Base-by-base conservation (phyloP, 192 early-diverging fungal genomes). In the Entomortierella lignicola region DNA sequence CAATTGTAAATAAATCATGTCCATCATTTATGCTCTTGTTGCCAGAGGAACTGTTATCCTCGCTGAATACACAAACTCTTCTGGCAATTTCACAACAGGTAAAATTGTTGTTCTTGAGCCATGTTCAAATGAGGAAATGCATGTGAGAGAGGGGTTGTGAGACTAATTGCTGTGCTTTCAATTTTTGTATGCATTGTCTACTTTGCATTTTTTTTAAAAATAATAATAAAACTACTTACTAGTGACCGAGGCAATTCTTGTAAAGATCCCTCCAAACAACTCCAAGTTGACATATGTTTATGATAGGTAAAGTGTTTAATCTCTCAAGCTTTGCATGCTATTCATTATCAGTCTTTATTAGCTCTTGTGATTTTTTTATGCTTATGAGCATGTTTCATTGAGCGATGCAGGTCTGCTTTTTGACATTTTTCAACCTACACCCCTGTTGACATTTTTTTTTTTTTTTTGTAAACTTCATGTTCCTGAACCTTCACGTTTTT, bases 231-330 rank as follows among this genome's bases (percentile, higher is more conserved):
- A n/a, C n/a, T n/a, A n/a, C n/a, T n/a, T n/a, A 39, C 21, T 72
- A 86, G 90, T 95, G 53, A 94, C 92, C 23, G 92, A 95, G 68
- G 92, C 91, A 27, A 96, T 98, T 63, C 86, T 96, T 17, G 93
- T 92, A 58, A 94, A 95, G 73, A 94, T 98, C 39, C 94, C 95
- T 8, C 91, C 94, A 31, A 94, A 93, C 77, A 92, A 97, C 82
- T 93, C 93, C 32, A 95, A 96, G 72, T 83, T 97, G 54, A 95
- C 96, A 5, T 97, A 95, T 72, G 93, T 95, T 29, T 96, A 96
- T 77, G 96, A 97, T 84, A 75, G 89, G 89, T 89, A 37, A 37
- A 37, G 34, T 37, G 10, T 4, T 10, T 37, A 10, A 37, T 10
- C 10, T 37, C 5, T 10, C 34, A 37, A 37, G 10, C 34, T 37